A percentile compares a stretch with the other conserved stretches of the same genome.
Conservation (phyloP, 2,329 filamentous ascomycete genomes). For the Exophiala aquamarina region DNA sequence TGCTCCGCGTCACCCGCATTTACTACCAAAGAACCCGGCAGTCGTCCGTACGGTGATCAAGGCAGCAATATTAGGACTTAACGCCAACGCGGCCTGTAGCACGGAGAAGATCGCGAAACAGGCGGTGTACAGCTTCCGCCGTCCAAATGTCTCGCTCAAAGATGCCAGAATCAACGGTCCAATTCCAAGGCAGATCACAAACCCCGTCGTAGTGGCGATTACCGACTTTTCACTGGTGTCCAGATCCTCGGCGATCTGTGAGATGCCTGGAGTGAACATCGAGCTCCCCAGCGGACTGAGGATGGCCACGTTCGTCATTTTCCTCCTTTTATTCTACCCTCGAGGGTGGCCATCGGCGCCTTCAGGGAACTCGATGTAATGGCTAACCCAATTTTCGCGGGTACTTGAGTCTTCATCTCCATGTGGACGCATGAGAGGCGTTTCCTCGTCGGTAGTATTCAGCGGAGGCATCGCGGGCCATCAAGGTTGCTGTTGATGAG, state of each 20-base stretch:
- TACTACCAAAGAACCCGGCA: conserved; percentile 50
- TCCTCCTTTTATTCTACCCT: conserved; percentile 45
- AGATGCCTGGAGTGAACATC: conserved; percentile 54
- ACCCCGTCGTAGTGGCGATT: conserved; percentile 52
- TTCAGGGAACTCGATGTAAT: conserved; percentile 38
- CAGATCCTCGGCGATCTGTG: conserved; percentile 49
- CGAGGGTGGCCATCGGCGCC: conserved; percentile 46
- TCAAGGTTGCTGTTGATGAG: not conserved
- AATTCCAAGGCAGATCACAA: conserved; percentile 53
- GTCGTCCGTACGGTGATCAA: conserved; percentile 47
- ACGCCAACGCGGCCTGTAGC: conserved; percentile 48
- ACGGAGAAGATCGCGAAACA: conserved; percentile 63
- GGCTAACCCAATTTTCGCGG: conserved; percentile 23
- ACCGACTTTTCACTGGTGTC: conserved; percentile 42
- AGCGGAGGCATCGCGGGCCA: not conserved
- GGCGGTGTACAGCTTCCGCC: conserved; percentile 67
- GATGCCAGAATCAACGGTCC: conserved; percentile 73
- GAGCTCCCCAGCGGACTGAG: conserved; percentile 33
- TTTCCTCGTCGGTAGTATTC: conserved; percentile 13
- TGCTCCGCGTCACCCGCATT: too few relatives aligned
- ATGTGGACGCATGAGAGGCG: conserved; percentile 15
- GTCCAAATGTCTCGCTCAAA: conserved; percentile 69
- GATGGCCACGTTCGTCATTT: conserved; percentile 50
- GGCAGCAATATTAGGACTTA: conserved; percentile 47
- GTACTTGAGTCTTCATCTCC: conserved; percentile 3